A percentile compares a stretch with the other conserved stretches of the same genome.
phyloP scores from a whole-genome alignment of 345 rosid genomes.

The Rubroshorea leprosula region DNA sequence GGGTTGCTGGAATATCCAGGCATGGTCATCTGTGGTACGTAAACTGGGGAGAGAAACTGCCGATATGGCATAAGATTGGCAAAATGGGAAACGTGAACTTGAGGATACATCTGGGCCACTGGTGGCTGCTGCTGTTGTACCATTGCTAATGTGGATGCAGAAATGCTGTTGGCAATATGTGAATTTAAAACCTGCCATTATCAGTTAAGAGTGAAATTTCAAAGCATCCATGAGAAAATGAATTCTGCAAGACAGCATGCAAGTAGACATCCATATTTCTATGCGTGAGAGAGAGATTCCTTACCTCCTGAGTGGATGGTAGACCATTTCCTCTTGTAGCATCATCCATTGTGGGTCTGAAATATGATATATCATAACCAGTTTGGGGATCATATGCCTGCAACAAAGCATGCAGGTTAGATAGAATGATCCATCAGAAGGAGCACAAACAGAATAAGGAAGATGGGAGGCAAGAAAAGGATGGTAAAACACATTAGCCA shows the following conservation, averaged over 20 bases:
- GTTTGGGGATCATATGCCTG: conserved; percentile 64
- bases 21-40: conserved; percentile 84
- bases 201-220: not conserved
- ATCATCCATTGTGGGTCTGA: conserved; percentile 62
- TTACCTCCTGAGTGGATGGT: conserved; percentile 74
- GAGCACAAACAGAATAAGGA: not conserved
- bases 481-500: no score
- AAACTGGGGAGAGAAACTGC: conserved; percentile 73
- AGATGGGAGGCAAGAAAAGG: no score
- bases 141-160: conserved; percentile 58
- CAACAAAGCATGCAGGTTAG: conserved; percentile 15
- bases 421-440: conserved; percentile 5
- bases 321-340: conserved; percentile 50
- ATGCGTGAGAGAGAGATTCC: not conserved
- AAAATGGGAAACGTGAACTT: conserved; percentile 78
- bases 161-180: conserved; percentile 39
- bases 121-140: conserved; percentile 65
- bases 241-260: no score
- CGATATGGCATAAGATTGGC: conserved; percentile 84
- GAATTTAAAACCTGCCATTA: conserved; percentile 38
- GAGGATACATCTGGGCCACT: conserved; percentile 82
- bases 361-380: conserved; percentile 67
- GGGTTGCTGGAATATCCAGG: conserved; percentile 81
- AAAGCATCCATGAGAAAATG: no score
- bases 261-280: no score